Evolutionary conservation across 2,329 filamentous ascomycete genomes (phyloP), one percentile per base, ranked within the genome.

Genomic region (Septoria petroselini): DNA sequence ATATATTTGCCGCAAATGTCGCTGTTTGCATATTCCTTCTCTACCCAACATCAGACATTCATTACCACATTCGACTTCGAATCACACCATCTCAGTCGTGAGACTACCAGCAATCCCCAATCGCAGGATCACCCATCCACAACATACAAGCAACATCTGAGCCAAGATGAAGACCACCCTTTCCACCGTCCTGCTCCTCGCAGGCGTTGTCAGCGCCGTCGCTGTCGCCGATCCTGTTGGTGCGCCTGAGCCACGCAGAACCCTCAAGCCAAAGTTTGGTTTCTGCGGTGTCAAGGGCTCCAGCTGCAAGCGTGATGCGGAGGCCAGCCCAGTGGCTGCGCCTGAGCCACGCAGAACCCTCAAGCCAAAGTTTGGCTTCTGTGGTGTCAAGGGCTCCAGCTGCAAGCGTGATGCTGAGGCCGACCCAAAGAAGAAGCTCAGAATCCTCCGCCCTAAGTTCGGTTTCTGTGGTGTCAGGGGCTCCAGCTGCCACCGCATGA

Each of bases 361-460:
- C 30, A 18, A 18, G 17, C 9, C 34, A 25, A n/a, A 30, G 15
- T 19, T 61, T 48, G 45, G 63, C 5, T 68, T 68, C 60, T 74
- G 74, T 59, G 55, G 66, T 54, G 61, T 62, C 33, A 62, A 62
- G 15, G 71, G 72, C 30, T 65, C 71, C 59, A 55, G 66, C 12
- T 77, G 75, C 45, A 40, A 40, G 37, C 37, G 37, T 11, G 17
- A 21, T 18, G 37, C 37, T 25, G 29, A 33, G 29, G 43, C 39
- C 18, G 29, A 45, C 12, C 41, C 48, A 21, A 43, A 19, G 47
- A 39, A 8, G 47, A 50, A 7, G 69, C 64, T 65, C 18, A 42
- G 31, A 25, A 25, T 29, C 18, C 29, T 21, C 42, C 18, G 30
- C 33, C 19, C 19, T n/a, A 15, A 31, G 5, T 37, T 45, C 42